phyloP scores from a whole-genome alignment of 1,139 yeast species.

The Yamadazyma diospyri region DNA sequence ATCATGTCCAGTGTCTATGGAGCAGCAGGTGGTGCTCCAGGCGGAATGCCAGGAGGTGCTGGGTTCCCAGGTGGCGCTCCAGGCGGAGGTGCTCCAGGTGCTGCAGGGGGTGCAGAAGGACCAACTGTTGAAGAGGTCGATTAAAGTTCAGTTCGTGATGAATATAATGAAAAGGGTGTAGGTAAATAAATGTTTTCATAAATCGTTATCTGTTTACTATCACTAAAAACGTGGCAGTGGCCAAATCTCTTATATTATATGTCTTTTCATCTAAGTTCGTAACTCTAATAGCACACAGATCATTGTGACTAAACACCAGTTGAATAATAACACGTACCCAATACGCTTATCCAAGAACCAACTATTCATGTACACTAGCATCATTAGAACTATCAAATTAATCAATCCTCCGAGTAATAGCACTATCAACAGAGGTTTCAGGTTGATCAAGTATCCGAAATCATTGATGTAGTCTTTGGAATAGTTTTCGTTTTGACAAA shows the following conservation, averaged over 20 bases:
- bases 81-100: constrained; percentile 22
- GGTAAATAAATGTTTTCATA: constrained; percentile 3
- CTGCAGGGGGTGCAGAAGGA: constrained; percentile 34
- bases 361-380: constrained; percentile 55
- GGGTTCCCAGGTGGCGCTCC: constrained; percentile 37
- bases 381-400: constrained; percentile 50
- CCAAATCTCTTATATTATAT: too few relatives aligned
- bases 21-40: constrained; percentile 49
- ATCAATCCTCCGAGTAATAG: constrained; percentile 51
- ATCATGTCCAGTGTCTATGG: constrained; percentile 60
- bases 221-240: too few relatives aligned
- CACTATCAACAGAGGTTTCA: constrained; percentile 41
- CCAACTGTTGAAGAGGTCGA: constrained; percentile 77
- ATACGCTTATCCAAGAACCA: constrained; percentile 64
- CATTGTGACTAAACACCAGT: constrained; percentile 53
- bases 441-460: constrained; percentile 27
- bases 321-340: constrained; percentile 49
- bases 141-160: constrained; percentile 19
- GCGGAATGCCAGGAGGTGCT: constrained; percentile 29
- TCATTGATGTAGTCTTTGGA: constrained; percentile 10
- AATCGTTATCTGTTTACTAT: too few relatives aligned
- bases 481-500: constrained; percentile 21
- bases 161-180: too few relatives aligned
- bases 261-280: too few relatives aligned
- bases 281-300: constrained; percentile 23